Conservation (phyloP, 163 green algal species). For the Scenedesmus sp. region DNA sequence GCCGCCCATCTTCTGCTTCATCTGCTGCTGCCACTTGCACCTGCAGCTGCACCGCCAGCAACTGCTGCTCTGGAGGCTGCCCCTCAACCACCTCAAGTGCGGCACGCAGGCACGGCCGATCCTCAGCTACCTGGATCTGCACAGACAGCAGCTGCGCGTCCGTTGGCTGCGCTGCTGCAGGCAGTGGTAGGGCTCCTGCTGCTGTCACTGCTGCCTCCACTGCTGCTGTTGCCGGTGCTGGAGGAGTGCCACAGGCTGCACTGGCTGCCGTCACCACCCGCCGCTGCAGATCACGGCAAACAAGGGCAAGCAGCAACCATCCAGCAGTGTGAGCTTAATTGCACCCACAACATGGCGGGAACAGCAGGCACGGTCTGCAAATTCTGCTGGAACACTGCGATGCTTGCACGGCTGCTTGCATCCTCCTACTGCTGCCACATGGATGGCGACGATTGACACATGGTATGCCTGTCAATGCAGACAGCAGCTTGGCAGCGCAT, state of each 20-base stretch:
- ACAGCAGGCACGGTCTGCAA: too few relatives aligned
- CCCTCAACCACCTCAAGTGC: conserved; percentile 14
- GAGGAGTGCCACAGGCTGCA: not conserved
- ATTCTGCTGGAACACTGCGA: too few relatives aligned
- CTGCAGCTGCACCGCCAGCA: not conserved
- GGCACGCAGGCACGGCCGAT: not conserved
- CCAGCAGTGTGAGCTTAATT: not conserved
- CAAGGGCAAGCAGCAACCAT: not conserved
- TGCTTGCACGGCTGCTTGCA: too few relatives aligned
- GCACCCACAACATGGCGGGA: too few relatives aligned
- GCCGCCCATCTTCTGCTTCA: not conserved
- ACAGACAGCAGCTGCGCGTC: not conserved
- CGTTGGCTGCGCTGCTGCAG: not conserved
- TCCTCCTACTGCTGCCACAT: too few relatives aligned
- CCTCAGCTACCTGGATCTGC: not conserved
- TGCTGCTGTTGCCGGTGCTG: not conserved
- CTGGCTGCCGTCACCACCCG: not conserved
- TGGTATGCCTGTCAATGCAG: too few relatives aligned
- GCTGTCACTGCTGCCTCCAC: not conserved
- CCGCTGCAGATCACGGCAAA: not conserved
- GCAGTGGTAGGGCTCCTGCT: not conserved
- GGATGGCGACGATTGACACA: too few relatives aligned
- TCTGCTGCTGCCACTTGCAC: conserved; percentile 2
- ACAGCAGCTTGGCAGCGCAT: too few relatives aligned
- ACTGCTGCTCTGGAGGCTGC: not conserved